Percentiles rank a stretch among this genome's conserved stretches.
Conservation (phyloP, 352 stramenopile genomes). For the Phytophthora citricola region DNA sequence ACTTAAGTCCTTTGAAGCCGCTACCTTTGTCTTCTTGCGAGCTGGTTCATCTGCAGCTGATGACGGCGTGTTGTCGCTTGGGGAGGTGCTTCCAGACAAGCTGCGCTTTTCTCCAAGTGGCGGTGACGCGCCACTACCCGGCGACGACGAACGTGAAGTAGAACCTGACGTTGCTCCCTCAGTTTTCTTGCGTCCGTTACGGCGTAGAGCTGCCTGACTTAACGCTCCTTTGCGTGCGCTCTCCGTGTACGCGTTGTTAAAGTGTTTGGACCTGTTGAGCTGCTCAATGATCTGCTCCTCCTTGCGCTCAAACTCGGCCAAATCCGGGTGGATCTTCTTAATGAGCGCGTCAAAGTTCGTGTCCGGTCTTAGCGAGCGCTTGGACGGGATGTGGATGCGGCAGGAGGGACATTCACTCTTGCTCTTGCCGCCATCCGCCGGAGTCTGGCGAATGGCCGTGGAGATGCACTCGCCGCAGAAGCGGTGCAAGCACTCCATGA, state of each 20-base stretch:
- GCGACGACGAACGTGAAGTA: slow-evolving; percentile 35
- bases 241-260: slow-evolving; percentile 84
- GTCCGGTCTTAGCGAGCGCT: slow-evolving; percentile 84
- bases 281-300: slow-evolving; percentile 86
- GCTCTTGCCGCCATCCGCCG: slow-evolving; percentile 6
- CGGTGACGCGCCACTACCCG: slow-evolving; percentile 32
- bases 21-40: slow-evolving; percentile 41
- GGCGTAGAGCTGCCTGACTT: slow-evolving; percentile 69
- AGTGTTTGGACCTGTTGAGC: slow-evolving; percentile 81
- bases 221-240: slow-evolving; percentile 75
- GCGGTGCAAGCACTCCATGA: slow-evolving; percentile 93
- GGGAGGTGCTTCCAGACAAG: slow-evolving; percentile 11
- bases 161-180: slow-evolving; percentile 13
- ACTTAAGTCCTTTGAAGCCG: background rate
- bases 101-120: slow-evolving; percentile 44
- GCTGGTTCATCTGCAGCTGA: slow-evolving; percentile 27
- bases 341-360: slow-evolving; percentile 90
- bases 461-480: slow-evolving; percentile 93
- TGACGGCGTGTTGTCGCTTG: slow-evolving; percentile 12
- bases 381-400: slow-evolving; percentile 90
- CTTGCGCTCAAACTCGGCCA: slow-evolving; percentile 78
- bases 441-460: slow-evolving; percentile 75
- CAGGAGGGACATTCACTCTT: slow-evolving; percentile 92
- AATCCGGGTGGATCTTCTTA: slow-evolving; percentile 84
- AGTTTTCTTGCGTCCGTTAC: slow-evolving; percentile 46